Base-by-base conservation (phyloP, 768 basidiomycete species). In the Lentinus tigrinus region DNA sequence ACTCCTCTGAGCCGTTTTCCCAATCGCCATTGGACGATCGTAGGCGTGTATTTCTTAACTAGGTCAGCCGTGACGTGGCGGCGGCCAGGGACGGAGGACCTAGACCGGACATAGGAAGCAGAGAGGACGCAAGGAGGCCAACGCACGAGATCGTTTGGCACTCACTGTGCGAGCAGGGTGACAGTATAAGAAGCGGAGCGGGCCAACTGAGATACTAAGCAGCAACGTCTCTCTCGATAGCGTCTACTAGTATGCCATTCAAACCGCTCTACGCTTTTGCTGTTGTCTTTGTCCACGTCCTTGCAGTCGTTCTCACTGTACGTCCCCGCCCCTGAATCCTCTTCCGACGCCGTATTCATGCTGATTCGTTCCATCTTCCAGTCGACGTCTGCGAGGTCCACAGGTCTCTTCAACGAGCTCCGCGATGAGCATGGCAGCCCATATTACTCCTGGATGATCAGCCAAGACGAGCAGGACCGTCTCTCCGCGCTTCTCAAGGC, bases 401-500 rank as follows among this genome's bases (percentile, higher is more conserved):
- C 43, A 14, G 43, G 21, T 9, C 23, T 46, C 10, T 23, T 24
- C 21, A 46, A 9, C 7, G 21, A 17, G 9, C 40, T 14, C n/a
- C 21, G 21, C 23, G 23, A 24, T 23, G 8, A 23, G 9, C 21
- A 23, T 23, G 43, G 21, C 7, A 10, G 43, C 21, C 13, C 13
- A 11, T 19, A 24, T 8, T 46, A 23, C 11, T 14, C 9, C n/a
- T 46, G 43, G 43, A 46, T 10, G 19, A 46, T 46, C 23, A 14
- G 43, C 21, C 43, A 46, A 16, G 54, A 63, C 38, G 57, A 63
- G 39, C 43, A 54, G 2, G 14, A 31, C 24, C 57, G 61, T 7
- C 42, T 63, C 19, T 44, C 43, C 21, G 37, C 26, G 11, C 38
- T 63, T 8, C 54, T 63, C 17, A 49, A 57, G 6, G 53, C 38